Evolutionary conservation across 179 eudicot species (phyloP).

Genomic region (Actinidia chinensis): DNA sequence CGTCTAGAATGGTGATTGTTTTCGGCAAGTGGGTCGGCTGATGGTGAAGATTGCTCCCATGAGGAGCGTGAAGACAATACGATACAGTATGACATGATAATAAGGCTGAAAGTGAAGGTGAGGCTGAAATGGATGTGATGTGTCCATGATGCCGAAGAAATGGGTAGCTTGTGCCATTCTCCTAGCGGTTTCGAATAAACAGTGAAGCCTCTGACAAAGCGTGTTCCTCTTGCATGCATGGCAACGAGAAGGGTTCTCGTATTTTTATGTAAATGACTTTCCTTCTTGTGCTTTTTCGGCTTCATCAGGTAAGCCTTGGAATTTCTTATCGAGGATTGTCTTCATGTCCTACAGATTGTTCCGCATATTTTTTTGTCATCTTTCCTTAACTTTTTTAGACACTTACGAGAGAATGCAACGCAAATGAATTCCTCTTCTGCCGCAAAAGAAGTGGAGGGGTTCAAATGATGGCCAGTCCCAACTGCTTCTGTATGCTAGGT

Average conservation of each 20-base stretch:
- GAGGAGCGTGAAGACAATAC: slow-evolving; percentile 52
- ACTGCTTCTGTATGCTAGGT: slow-evolving; percentile 76
- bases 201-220: slow-evolving; percentile 68
- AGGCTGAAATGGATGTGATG: slow-evolving; percentile 62
- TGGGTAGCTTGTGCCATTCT: slow-evolving; percentile 42
- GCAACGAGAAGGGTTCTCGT: slow-evolving; percentile 41
- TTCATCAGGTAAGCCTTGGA: slow-evolving; percentile 71
- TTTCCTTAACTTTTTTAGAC: slow-evolving; percentile 38
- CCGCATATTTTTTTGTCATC: neutral
- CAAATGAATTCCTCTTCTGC: slow-evolving; percentile 56
- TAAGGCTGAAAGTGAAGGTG: slow-evolving; percentile 80
- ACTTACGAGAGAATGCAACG: slow-evolving; percentile 75
- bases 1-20: slow-evolving; percentile 66
- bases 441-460: slow-evolving; percentile 69
- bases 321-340: neutral
- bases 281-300: slow-evolving; percentile 80
- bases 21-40: slow-evolving; percentile 73
- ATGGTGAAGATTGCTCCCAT: slow-evolving; percentile 61
- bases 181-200: slow-evolving; percentile 51
- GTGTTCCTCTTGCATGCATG: slow-evolving; percentile 39
- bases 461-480: slow-evolving; percentile 46
- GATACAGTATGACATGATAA: slow-evolving; percentile 41
- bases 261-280: slow-evolving; percentile 86
- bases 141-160: slow-evolving; percentile 51
- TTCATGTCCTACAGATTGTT: slow-evolving; percentile 5